A percentile compares a stretch with the other conserved stretches of the same genome.
These are phyloP conservation scores for Auricularia sp. DNA, from an alignment of 768 basidiomycete genomes.

Conservation along the genomic window DNA sequence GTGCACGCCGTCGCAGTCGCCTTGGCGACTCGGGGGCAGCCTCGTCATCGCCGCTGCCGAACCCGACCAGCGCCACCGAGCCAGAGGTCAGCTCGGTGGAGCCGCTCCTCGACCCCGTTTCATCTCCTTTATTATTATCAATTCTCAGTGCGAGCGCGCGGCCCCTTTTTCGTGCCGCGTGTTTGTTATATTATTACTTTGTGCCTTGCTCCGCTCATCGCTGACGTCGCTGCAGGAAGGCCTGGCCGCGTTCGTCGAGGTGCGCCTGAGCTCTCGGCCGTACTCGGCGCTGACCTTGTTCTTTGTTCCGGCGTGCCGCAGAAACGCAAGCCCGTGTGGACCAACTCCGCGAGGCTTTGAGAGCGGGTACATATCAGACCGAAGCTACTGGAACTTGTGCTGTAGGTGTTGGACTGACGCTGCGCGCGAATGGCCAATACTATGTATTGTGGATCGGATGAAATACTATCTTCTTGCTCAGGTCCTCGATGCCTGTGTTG, in stretches of 20 bases:
- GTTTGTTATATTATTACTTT: background rate
- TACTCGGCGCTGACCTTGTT: slow-evolving; percentile 1
- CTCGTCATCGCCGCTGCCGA: too few relatives aligned
- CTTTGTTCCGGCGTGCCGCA: slow-evolving; percentile 12
- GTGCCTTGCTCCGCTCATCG: background rate
- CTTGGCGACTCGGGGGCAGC: too few relatives aligned
- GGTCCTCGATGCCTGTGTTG: too few relatives aligned
- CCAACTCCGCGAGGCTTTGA: slow-evolving; percentile 47
- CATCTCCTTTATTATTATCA: background rate
- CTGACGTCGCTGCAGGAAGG: slow-evolving; percentile 43
- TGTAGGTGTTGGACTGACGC: too few relatives aligned
- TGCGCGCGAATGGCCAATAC: too few relatives aligned
- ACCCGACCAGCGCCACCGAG: too few relatives aligned
- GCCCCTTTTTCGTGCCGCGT: background rate
- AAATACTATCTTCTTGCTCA: too few relatives aligned
- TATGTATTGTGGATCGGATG: too few relatives aligned
- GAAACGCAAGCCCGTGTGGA: slow-evolving; percentile 46
- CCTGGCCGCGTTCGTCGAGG: slow-evolving; percentile 56
- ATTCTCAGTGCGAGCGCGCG: background rate
- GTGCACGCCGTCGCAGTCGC: too few relatives aligned
- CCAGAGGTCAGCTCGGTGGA: too few relatives aligned
- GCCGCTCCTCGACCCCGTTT: too few relatives aligned
- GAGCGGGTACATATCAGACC: background rate
- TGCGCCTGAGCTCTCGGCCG: slow-evolving; percentile 22
- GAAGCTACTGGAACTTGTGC: too few relatives aligned